These are phyloP conservation scores for Heliosperma pusillum DNA, from an alignment of 148 eudicot genomes.

Conservation along the genomic window DNA sequence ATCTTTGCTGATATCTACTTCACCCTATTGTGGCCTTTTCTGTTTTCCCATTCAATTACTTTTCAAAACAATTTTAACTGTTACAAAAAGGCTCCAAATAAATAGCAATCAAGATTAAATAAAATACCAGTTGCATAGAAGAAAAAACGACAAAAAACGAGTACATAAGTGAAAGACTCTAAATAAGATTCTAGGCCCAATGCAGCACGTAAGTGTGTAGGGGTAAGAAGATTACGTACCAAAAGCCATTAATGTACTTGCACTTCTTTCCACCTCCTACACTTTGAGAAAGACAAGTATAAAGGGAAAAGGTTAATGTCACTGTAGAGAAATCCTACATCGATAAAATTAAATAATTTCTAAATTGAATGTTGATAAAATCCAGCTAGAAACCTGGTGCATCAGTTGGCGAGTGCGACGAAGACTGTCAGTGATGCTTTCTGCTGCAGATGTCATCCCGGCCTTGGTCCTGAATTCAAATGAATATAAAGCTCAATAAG, in stretches of 20 bases:
- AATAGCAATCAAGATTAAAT: not conserved
- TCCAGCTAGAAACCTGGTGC: slow-evolving; percentile 67
- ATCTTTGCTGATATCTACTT: not conserved
- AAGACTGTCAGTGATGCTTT: slow-evolving; percentile 93
- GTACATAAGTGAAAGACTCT: not conserved
- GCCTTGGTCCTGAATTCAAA: slow-evolving; percentile 62
- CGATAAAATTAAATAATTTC: not conserved
- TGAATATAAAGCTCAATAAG: not conserved
- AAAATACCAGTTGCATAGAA: not conserved
- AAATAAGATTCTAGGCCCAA: not conserved
- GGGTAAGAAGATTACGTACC: slow-evolving; percentile 42
- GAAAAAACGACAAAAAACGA: not conserved
- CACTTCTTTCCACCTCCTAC: slow-evolving; percentile 92
- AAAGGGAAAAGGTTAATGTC: slow-evolving; percentile 6
- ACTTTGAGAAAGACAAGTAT: slow-evolving; percentile 1
- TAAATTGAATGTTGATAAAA: not conserved
- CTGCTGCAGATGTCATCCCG: slow-evolving; percentile 97
- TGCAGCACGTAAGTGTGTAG: not conserved
- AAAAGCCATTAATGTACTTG: slow-evolving; percentile 65
- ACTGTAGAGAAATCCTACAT: not conserved
- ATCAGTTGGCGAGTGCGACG: slow-evolving; percentile 89
- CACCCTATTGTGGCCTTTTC: not conserved
- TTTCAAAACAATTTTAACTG: not conserved
- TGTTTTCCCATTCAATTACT: not conserved
- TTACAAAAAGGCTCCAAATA: not conserved